Evolutionary conservation across 2,329 filamentous ascomycete genomes (phyloP).

Genomic region (Alternaria dauci): DNA sequence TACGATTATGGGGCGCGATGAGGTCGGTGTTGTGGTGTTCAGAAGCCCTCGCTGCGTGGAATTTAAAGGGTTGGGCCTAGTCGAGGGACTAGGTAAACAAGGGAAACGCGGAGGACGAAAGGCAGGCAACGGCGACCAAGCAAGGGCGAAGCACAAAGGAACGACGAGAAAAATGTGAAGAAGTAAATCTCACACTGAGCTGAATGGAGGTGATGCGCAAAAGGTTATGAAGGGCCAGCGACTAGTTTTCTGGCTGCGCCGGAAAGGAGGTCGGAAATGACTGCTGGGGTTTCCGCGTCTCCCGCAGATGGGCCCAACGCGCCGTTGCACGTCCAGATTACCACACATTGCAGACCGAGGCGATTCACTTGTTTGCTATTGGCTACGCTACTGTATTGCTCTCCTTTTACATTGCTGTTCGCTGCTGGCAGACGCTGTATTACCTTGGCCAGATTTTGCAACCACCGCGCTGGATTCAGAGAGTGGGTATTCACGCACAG

Average conservation of each 20-base stretch:
- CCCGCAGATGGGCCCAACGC: constrained; percentile 32
- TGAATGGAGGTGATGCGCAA: constrained; percentile 15
- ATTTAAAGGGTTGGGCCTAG: constrained; percentile 21
- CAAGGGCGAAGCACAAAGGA: constrained; percentile 35
- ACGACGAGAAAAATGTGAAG: constrained; percentile 43
- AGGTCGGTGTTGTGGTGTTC: constrained; percentile 9
- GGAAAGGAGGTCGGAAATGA: constrained; percentile 51
- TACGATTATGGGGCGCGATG: constrained; percentile 5
- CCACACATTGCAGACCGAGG: constrained; percentile 33
- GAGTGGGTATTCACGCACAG: not conserved
- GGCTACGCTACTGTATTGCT: constrained; percentile 15
- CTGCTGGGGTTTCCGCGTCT: constrained; percentile 38
- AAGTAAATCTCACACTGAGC: constrained; percentile 31
- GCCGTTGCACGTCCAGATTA: constrained; percentile 32
- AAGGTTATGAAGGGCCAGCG: constrained; percentile 34
- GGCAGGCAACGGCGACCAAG: constrained; percentile 33
- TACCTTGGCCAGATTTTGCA: constrained; percentile 14
- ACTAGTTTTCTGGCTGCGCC: constrained; percentile 37
- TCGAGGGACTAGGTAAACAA: constrained; percentile 23
- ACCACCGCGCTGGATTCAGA: not conserved
- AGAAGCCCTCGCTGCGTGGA: constrained; percentile 8
- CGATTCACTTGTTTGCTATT: constrained; percentile 24
- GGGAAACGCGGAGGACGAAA: constrained; percentile 21
- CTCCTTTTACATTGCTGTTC: constrained; percentile 5
- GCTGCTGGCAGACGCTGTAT: constrained; percentile 17